Evolutionary conservation across 345 rosid species (phyloP).

Genomic region (Ailanthus altissimus): DNA sequence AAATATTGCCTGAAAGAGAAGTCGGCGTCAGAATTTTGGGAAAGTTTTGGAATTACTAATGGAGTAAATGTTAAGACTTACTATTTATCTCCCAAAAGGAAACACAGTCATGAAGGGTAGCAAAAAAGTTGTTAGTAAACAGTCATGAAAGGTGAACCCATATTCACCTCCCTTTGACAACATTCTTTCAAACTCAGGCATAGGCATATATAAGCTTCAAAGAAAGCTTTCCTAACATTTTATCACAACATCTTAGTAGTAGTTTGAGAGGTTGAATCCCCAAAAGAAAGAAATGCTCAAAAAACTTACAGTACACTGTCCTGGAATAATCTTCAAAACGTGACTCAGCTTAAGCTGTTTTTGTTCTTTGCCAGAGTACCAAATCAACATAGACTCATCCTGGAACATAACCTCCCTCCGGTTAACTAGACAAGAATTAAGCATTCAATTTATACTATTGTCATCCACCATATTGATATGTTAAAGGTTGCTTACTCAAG

Average conservation of each 20-base stretch:
- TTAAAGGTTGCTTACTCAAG: not conserved
- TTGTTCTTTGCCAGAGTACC: constrained; percentile 91
- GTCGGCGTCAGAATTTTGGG: not conserved
- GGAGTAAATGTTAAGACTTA: not conserved
- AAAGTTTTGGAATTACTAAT: not conserved
- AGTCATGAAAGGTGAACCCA: not conserved
- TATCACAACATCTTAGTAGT: not conserved
- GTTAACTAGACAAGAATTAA: constrained; percentile 10
- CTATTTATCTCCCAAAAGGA: not conserved
- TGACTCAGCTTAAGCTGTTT: constrained; percentile 69
- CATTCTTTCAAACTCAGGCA: constrained; percentile 13
- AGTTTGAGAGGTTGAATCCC: not conserved
- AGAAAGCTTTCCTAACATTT: not conserved
- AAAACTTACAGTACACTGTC: constrained; percentile 93
- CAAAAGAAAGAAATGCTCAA: not conserved
- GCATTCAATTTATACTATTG: not conserved
- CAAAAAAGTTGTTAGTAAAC: not conserved
- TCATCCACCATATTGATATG: not conserved
- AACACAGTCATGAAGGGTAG: not conserved
- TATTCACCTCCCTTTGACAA: not conserved
- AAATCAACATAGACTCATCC: constrained; percentile 86
- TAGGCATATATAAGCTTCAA: not conserved
- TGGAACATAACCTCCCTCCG: constrained; percentile 33
- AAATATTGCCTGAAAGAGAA: constrained; percentile 73
- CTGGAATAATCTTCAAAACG: constrained; percentile 73